A percentile compares a stretch with the other conserved stretches of the same genome.
These are phyloP conservation scores for Odontarrhena argentea DNA, from an alignment of 345 rosid species.

Conservation along the genomic window DNA sequence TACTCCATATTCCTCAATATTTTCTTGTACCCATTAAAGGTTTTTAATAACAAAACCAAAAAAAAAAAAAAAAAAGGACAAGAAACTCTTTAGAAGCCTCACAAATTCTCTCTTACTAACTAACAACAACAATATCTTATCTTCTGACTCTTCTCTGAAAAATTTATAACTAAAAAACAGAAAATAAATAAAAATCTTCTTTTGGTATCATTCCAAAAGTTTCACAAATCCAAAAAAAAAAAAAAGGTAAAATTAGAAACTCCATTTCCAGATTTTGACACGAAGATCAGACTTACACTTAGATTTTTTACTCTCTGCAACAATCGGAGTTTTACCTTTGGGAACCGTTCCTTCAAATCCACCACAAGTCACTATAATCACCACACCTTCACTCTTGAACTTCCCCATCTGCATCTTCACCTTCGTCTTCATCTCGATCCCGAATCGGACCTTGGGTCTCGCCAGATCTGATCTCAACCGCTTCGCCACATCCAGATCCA, in stretches of 20 bases:
- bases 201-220: constrained; percentile 39
- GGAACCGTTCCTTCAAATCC: constrained; percentile 70
- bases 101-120: constrained; percentile 27
- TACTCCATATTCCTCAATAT: constrained; percentile 29
- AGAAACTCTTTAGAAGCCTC: constrained; percentile 23
- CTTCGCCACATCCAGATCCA: constrained; percentile 66
- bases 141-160: constrained; percentile 37
- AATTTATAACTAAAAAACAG: constrained; percentile 31
- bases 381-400: constrained; percentile 71
- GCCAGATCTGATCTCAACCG: constrained; percentile 77
- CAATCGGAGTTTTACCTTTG: constrained; percentile 65
- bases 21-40: constrained; percentile 8
- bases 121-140: constrained; percentile 33
- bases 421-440: constrained; percentile 64
- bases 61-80: constrained; percentile 21
- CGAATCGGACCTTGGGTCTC: constrained; percentile 48
- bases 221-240: constrained; percentile 26
- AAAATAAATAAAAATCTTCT: constrained; percentile 25
- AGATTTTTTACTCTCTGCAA: constrained; percentile 53
- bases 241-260: constrained; percentile 10
- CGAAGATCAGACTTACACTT: constrained; percentile 86
- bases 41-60: constrained; percentile 2
- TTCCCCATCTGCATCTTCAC: constrained; percentile 62
- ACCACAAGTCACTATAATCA: constrained; percentile 70
- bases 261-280: constrained; percentile 91